These are phyloP conservation scores for Russula virescens DNA, from an alignment of 768 basidiomycete genomes.

Conservation along the genomic window DNA sequence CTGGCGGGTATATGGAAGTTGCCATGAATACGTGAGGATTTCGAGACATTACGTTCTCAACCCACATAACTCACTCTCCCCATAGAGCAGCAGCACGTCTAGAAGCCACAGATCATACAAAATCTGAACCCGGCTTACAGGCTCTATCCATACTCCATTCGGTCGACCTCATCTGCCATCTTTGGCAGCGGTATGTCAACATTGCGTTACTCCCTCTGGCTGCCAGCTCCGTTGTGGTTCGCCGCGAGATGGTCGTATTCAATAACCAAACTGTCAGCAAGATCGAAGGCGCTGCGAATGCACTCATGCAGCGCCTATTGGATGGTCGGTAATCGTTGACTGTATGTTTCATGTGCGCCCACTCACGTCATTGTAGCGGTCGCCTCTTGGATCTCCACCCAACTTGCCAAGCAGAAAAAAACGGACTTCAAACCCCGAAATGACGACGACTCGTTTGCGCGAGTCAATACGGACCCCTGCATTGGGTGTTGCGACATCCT, in stretches of 20 bases:
- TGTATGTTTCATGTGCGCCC: neutral
- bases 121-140: slow-evolving; percentile 74
- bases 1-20: slow-evolving; percentile 79
- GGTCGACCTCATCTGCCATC: slow-evolving; percentile 84
- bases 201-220: slow-evolving; percentile 87
- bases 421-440: slow-evolving; percentile 96
- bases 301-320: slow-evolving; percentile 69
- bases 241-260: slow-evolving; percentile 89
- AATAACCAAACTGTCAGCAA: slow-evolving; percentile 83
- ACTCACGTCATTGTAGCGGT: slow-evolving; percentile 42
- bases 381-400: slow-evolving; percentile 63
- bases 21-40: slow-evolving; percentile 83
- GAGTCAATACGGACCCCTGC: slow-evolving; percentile 94
- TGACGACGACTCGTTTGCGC: slow-evolving; percentile 90
- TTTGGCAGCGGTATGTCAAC: slow-evolving; percentile 96
- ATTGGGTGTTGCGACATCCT: slow-evolving; percentile 77
- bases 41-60: neutral
- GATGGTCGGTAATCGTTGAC: slow-evolving; percentile 53
- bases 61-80: neutral
- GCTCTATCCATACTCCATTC: slow-evolving; percentile 57
- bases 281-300: slow-evolving; percentile 78
- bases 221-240: slow-evolving; percentile 74
- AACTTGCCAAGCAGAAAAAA: slow-evolving; percentile 89
- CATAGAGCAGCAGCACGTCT: slow-evolving; percentile 63
- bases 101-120: slow-evolving; percentile 61